These are phyloP conservation scores for Scutellaria barbata DNA, from an alignment of 257 asterid genomes.

Conservation along the genomic window DNA sequence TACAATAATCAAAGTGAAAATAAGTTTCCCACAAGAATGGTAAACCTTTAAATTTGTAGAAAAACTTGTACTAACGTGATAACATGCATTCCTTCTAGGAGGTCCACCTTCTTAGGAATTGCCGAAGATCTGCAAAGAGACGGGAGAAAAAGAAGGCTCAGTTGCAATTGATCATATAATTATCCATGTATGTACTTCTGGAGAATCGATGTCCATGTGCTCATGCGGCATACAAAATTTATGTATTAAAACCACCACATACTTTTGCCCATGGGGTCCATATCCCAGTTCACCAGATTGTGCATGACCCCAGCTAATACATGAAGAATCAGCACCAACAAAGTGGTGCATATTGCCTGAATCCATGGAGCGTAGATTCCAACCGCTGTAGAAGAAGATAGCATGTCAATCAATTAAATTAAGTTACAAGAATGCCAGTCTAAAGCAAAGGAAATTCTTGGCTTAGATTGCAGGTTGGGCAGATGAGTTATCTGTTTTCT, in stretches of 20 bases:
- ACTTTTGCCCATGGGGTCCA: conserved; percentile 93
- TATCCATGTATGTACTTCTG: background rate
- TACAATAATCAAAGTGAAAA: conserved; percentile 32
- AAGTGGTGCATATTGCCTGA: conserved; percentile 91
- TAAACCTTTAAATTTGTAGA: background rate
- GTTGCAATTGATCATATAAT: background rate
- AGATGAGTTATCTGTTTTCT: background rate
- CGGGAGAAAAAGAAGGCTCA: conserved; percentile 27
- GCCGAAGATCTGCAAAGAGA: conserved; percentile 81
- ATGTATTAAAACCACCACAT: conserved; percentile 37
- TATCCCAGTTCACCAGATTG: conserved; percentile 97
- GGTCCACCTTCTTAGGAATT: conserved; percentile 83
- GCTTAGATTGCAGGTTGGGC: background rate
- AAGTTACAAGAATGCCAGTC: conserved; percentile 1
- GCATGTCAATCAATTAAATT: conserved; percentile 13
- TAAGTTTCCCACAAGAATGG: conserved; percentile 18
- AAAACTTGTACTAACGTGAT: conserved; percentile 60
- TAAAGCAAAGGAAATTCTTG: background rate
- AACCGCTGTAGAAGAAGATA: conserved; percentile 63
- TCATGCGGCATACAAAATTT: conserved; percentile 26
- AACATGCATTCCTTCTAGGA: conserved; percentile 92
- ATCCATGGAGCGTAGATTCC: conserved; percentile 95
- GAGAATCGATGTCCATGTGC: background rate
- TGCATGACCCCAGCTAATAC: conserved; percentile 98
- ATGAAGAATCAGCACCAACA: conserved; percentile 98